Conservation (phyloP, 2,329 filamentous ascomycete genomes). For the Hysterium pulicare region DNA sequence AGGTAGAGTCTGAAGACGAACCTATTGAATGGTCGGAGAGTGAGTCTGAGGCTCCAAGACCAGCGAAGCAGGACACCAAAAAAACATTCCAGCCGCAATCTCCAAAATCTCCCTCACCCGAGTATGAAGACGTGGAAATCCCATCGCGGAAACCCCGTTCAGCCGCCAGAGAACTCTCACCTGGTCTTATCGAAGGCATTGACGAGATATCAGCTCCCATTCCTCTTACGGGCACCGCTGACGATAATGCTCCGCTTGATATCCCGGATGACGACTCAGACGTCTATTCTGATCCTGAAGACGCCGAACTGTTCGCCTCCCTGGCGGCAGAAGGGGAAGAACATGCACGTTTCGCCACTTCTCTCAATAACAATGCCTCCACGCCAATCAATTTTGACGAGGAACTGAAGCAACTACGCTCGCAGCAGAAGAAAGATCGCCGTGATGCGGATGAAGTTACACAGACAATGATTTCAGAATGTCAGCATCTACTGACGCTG, state of each 20-base stretch:
- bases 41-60: constrained; percentile 33
- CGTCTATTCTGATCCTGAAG: constrained; percentile 74
- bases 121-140: constrained; percentile 50
- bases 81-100: constrained; percentile 13
- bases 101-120: constrained; percentile 43
- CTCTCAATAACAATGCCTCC: constrained; percentile 72
- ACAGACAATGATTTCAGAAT: constrained; percentile 92
- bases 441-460: constrained; percentile 96
- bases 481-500: constrained; percentile 81
- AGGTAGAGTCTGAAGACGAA: constrained; percentile 36
- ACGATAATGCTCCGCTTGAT: constrained; percentile 25
- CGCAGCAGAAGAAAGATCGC: constrained; percentile 94
- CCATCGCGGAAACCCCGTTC: constrained; percentile 9
- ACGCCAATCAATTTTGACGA: constrained; percentile 74
- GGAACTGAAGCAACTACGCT: constrained; percentile 80
- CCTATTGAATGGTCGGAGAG: constrained; percentile 54
- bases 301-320: constrained; percentile 82
- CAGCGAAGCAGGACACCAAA: neutral
- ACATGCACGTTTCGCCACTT: constrained; percentile 86
- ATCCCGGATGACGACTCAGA: constrained; percentile 31
- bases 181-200: constrained; percentile 22
- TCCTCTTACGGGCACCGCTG: constrained; percentile 27
- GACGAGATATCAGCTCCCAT: constrained; percentile 26
- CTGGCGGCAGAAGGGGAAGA: constrained; percentile 90
- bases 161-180: constrained; percentile 20